A percentile compares a stretch with the other conserved stretches of the same genome.
These are phyloP conservation scores for Tolypocladium paradoxum DNA, from an alignment of 2,329 filamentous ascomycete genomes.

Conservation along the genomic window DNA sequence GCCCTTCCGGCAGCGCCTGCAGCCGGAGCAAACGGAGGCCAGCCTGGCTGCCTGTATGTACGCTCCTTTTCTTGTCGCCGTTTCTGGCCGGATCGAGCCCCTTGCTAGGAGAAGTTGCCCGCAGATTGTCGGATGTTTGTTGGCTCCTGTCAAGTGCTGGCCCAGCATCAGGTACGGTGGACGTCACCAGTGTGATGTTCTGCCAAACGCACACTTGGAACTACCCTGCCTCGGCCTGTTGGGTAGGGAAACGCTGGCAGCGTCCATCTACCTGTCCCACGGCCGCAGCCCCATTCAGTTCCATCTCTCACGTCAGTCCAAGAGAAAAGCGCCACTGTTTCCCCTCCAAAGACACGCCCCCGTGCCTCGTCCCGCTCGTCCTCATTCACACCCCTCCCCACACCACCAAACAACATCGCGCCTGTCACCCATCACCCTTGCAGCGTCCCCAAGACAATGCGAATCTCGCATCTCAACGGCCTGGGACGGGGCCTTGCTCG, in stretches of 20 bases:
- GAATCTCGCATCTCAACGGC: constrained; percentile 10
- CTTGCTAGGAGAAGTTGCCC: neutral
- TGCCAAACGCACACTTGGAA: neutral
- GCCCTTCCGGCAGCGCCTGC: neutral
- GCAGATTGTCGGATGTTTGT: neutral
- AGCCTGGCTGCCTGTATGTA: neutral
- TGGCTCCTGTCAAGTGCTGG: neutral
- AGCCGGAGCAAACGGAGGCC: neutral
- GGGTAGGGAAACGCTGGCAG: neutral
- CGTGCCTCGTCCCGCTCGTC: neutral
- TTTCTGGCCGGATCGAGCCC: neutral
- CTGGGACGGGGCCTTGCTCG: constrained; percentile 3
- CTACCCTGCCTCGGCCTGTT: neutral
- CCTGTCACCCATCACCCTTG: constrained; percentile 8
- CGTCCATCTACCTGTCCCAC: neutral
- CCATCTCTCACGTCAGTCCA: constrained; percentile 1
- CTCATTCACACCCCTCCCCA: neutral
- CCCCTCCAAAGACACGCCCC: constrained; percentile 2
- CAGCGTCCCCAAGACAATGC: constrained; percentile 6
- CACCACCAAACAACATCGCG: neutral
- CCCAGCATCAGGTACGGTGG: neutral
- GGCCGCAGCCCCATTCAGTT: constrained; percentile 1
- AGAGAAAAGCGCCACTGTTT: constrained; percentile 4
- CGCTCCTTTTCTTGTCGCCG: neutral
- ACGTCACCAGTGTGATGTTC: neutral